These are phyloP conservation scores for Chenopodium formosanum DNA, from an alignment of 148 eudicot genomes.

Conservation along the genomic window DNA sequence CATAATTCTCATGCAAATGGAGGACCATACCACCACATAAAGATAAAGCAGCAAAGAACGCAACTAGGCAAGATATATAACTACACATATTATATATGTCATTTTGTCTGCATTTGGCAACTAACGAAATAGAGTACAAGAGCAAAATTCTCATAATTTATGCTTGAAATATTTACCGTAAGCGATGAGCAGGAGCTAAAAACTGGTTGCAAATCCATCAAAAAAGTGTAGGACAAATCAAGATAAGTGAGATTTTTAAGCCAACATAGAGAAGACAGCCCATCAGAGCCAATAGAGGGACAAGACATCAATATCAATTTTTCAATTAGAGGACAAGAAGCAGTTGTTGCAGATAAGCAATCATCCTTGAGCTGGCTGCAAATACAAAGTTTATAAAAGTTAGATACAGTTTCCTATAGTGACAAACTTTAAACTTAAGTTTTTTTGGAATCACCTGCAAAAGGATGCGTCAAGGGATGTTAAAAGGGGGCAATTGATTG, in stretches of 20 bases:
- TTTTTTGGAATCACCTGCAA: slow-evolving; percentile 58
- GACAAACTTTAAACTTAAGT: not conserved
- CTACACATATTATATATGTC: not conserved
- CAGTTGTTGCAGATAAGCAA: slow-evolving; percentile 83
- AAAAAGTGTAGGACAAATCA: slow-evolving; percentile 90
- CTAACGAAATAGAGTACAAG: not conserved
- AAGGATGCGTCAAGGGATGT: slow-evolving; percentile 95
- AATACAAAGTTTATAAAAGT: slow-evolving; percentile 3
- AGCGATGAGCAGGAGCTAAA: slow-evolving; percentile 69
- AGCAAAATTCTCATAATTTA: not conserved
- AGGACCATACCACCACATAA: not conserved
- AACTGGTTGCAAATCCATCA: slow-evolving; percentile 78
- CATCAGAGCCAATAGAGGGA: slow-evolving; percentile 84
- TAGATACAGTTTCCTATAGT: not conserved
- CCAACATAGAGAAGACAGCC: slow-evolving; percentile 61
- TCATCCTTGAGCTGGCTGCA: slow-evolving; percentile 89
- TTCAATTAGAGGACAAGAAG: slow-evolving; percentile 75
- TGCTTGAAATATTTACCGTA: slow-evolving; percentile 45
- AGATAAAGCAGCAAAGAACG: not conserved
- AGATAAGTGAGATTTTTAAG: slow-evolving; percentile 73
- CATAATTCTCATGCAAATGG: not conserved
- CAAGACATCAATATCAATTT: slow-evolving; percentile 91
- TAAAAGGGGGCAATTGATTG: slow-evolving; percentile 71
- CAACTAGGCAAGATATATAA: not conserved
- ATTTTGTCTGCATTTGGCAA: not conserved